These are phyloP conservation scores for Ilyonectria destructans DNA, from an alignment of 2,329 filamentous ascomycete species.

Conservation along the genomic window DNA sequence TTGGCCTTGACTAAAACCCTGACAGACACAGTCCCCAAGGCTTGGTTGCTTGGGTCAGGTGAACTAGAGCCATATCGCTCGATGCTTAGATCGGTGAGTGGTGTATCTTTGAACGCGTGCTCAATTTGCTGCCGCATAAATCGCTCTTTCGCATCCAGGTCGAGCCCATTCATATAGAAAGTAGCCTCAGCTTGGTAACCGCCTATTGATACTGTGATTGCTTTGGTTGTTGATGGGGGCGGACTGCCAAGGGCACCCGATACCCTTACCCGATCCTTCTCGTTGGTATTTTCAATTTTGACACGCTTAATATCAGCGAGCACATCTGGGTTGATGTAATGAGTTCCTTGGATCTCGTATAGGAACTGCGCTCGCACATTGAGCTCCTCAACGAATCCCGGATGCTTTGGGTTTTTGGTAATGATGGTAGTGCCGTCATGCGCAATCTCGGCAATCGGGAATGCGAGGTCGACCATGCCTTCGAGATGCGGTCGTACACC, in stretches of 20 bases:
- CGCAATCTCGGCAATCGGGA: constrained; percentile 24
- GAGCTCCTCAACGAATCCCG: constrained; percentile 17
- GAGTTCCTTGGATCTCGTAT: constrained; percentile 26
- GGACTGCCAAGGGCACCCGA: constrained; percentile 14
- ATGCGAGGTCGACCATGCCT: constrained; percentile 23
- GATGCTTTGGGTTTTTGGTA: constrained; percentile 23
- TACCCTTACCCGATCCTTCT: constrained; percentile 10
- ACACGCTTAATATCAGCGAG: constrained; percentile 16
- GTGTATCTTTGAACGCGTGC: constrained; percentile 20
- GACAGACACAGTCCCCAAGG: constrained; percentile 17
- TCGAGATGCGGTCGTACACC: constrained; percentile 9
- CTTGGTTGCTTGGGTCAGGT: constrained; percentile 14
- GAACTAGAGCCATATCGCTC: constrained; percentile 19
- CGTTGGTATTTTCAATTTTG: constrained; percentile 13
- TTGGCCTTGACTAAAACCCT: constrained; percentile 24
- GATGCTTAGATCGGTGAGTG: constrained; percentile 24
- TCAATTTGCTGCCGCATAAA: constrained; percentile 29
- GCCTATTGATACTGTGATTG: constrained; percentile 22
- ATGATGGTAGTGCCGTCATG: constrained; percentile 22
- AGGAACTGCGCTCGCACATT: constrained; percentile 28
- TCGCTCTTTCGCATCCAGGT: constrained; percentile 26
- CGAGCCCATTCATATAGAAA: constrained; percentile 29
- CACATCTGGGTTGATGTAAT: constrained; percentile 28
- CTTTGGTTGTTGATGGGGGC: constrained; percentile 21
- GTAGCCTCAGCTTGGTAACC: constrained; percentile 28